phyloP scores from a whole-genome alignment of 805 yeast species.

The Yamadazyma kitorensis region DNA sequence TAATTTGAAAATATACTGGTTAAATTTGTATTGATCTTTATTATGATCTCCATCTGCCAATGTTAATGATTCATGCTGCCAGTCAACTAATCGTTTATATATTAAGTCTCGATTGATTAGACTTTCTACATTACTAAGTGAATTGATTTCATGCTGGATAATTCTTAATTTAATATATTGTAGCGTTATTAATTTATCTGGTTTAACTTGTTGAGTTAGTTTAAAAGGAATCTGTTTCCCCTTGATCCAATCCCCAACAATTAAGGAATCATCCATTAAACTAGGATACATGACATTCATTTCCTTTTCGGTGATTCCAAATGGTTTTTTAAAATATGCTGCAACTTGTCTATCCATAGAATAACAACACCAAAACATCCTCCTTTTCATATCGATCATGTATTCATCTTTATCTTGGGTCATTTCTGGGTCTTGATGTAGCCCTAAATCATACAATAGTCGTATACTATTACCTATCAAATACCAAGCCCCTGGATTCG shows the following conservation, averaged over 20 bases:
- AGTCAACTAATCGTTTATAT: background rate
- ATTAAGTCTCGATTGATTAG: background rate
- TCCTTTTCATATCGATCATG: constrained; percentile 12
- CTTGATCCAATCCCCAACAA: too few species aligned
- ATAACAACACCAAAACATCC: constrained; percentile 78
- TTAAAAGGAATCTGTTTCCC: background rate
- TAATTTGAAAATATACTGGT: constrained; percentile 9
- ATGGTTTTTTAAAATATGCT: constrained; percentile 66
- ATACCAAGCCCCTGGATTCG: constrained; percentile 19
- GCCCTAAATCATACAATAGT: constrained; percentile 16
- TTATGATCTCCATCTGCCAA: background rate
- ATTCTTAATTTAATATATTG: constrained; percentile 8
- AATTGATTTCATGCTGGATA: constrained; percentile 4
- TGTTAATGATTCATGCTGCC: background rate
- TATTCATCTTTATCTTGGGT: constrained; percentile 1
- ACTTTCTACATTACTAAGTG: background rate
- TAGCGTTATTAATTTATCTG: constrained; percentile 1
- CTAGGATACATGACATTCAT: constrained; percentile 49
- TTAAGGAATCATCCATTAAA: constrained; percentile 20
- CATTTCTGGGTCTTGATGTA: constrained; percentile 7
- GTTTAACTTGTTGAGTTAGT: background rate
- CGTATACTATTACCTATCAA: constrained; percentile 14
- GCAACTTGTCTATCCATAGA: constrained; percentile 77
- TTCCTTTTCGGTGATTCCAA: constrained; percentile 48
- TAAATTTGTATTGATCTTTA: constrained; percentile 1